phyloP scores from a whole-genome alignment of 306 rosid species.

The Rosa chinensis region DNA sequence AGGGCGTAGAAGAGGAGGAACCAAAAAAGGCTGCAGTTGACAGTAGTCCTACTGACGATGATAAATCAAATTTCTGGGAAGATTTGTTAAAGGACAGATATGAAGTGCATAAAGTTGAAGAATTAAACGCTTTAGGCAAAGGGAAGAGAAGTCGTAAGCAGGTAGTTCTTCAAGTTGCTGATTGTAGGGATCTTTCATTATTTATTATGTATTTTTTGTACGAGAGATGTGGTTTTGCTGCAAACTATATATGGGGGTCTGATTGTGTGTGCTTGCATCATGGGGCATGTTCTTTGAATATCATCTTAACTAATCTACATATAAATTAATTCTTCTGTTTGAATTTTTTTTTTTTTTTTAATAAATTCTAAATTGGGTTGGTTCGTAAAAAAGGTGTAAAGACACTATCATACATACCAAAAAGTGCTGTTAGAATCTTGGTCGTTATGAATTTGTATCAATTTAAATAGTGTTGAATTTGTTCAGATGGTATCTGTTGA shows the following conservation, averaged over 20 bases:
- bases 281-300: background rate
- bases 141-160: constrained; percentile 93
- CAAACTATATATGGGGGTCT: background rate
- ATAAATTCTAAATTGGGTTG: background rate
- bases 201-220: background rate
- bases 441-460: constrained; percentile 8
- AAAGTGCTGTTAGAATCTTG: background rate
- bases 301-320: background rate
- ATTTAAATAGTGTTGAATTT: background rate
- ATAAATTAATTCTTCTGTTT: background rate
- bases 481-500: constrained; percentile 94
- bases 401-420: background rate
- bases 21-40: constrained; percentile 58
- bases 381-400: background rate
- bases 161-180: constrained; percentile 40
- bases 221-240: background rate
- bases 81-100: constrained; percentile 81
- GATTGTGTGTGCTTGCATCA: constrained; percentile 1
- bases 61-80: constrained; percentile 86
- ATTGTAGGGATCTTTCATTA: background rate
- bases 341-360: background rate
- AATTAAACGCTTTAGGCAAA: constrained; percentile 83
- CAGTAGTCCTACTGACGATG: constrained; percentile 37
- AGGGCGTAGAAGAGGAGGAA: constrained; percentile 80
- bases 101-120: constrained; percentile 89